Evolutionary conservation across 805 yeast species (phyloP), one percentile per base, ranked within the genome.

Genomic region (Candida pseudofarinosa): DNA sequence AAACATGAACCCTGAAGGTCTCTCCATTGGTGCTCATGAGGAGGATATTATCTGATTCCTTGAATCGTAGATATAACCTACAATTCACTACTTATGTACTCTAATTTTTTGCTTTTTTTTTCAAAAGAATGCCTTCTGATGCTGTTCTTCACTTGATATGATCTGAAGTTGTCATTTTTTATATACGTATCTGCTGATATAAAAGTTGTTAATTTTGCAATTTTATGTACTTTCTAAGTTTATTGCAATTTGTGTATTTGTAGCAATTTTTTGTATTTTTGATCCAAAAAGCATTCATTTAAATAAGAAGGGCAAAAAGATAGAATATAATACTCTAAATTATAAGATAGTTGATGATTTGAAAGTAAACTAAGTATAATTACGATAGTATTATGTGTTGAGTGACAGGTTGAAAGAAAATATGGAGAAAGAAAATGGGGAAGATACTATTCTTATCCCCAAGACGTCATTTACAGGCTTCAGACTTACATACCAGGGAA

Each of bases 1-100:
- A 44, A 87, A 84, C 64, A 87, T 88, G 86, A 85, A 61, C 48
- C 63, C 71, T 5, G 75, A 70, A 48, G 71, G 73, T 1, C 52
- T 68, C 15, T 46, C 65, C 31, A 59, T 68, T 35, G 71, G 69
- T 1, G 53, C 59, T 17, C 59, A 61, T 35, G 76, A 69, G 28
- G 76, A 70, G 37, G 74, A 69, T 44, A 58, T 66, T 38, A 56
- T 65, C 45, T 63, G 50, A 48, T 32, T 15, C 13, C 15, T 14
- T 32, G 34, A n/a, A n/a, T n/a, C n/a, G n/a, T n/a, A n/a, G n/a
- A n/a, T n/a, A n/a, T n/a, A n/a, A n/a, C n/a, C n/a, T n/a, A n/a
- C n/a, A 23, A 23, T 23, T 23, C 28, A 23, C 28, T 23, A 23
- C 10, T 10, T 23, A 23, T 23, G 28, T 23, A 23, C 28, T 23